Conservation (phyloP, 164 flowering plant genomes). For the Dillenia suffruticosa region DNA sequence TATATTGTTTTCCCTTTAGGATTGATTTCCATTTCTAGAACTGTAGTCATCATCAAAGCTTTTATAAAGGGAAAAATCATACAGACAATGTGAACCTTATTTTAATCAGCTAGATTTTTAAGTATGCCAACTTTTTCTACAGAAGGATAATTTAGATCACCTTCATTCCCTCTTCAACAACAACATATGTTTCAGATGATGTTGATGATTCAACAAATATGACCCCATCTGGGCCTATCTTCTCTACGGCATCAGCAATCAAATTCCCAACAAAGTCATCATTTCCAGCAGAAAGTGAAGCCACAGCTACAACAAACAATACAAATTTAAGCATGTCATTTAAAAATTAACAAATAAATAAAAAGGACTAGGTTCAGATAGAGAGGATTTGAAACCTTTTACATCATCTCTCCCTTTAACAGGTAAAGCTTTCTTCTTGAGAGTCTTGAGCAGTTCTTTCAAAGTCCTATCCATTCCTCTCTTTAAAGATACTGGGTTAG, state of each 20-base stretch:
- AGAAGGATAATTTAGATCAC: slow-evolving; percentile 21
- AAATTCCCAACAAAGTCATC: slow-evolving; percentile 78
- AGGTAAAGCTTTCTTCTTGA: slow-evolving; percentile 51
- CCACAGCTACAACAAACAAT: slow-evolving; percentile 59
- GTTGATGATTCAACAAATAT: slow-evolving; percentile 76
- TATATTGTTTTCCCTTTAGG: no score
- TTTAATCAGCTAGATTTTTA: not conserved
- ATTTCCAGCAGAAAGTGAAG: slow-evolving; percentile 91
- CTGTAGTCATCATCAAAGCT: not conserved
- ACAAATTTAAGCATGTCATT: not conserved
- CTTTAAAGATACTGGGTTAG: slow-evolving; percentile 75
- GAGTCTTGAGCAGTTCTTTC: slow-evolving; percentile 55
- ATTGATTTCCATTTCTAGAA: no score
- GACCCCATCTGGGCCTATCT: slow-evolving; percentile 89
- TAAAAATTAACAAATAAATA: slow-evolving; percentile 2
- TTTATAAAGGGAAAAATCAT: not conserved
- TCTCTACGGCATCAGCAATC: slow-evolving; percentile 77
- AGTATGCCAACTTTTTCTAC: not conserved
- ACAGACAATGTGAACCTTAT: not conserved
- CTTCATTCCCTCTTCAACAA: slow-evolving; percentile 93
- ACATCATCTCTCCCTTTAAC: slow-evolving; percentile 64
- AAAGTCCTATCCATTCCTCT: slow-evolving; percentile 89
- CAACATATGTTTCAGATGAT: slow-evolving; percentile 63
- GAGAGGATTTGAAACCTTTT: slow-evolving; percentile 41
- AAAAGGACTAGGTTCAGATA: not conserved